Evolutionary conservation across 805 yeast genomes (phyloP), one percentile per base, ranked within the genome.

Genomic region (Barnettozyma wickerhamii): DNA sequence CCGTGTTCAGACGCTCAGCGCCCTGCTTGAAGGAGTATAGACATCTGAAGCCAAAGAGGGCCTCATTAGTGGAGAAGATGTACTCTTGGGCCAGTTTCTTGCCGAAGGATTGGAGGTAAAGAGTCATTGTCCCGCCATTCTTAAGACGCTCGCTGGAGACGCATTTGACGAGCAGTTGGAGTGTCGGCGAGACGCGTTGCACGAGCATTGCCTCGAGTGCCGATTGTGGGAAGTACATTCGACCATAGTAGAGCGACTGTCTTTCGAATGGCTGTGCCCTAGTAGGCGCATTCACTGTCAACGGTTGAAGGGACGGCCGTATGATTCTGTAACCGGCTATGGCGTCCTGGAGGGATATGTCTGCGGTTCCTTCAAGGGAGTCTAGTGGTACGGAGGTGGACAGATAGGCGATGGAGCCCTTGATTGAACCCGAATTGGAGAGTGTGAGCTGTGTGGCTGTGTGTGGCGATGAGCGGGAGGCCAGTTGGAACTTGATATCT

Each of bases 191-290:
- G 14, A 86, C 53, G 41, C 87, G 66, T 47, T 83, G 77, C 30
- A 88, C 77, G 7, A 81, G 49, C 91, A 93, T 81, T 2, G 96
- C 96, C 60, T 91, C 98, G 3, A 93, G 64, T 7, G 84, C 81
- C 14, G 86, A 80, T 2, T 87, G 84, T 0, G 99, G 98, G 46
- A 91, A 79, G 54, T 82, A 85, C 79, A 93, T 75, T 48, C 91
- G 70, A 1, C 98, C 98, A 59, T 87, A 91, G 26, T 84, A 62
- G 13, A 91, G 65, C 0, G 79, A 66, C 27, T 71, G 63, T 7
- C 50, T 49, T 23, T 34, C 34, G 29, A 47, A 43, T 7, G 10
- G 24, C 19, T 29, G 14, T n/a, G 24, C 17, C 41, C 7, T 34
- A 23, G 32, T 33, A 7, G 23, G 27, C 27, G 17, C 19, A 19